Evolutionary conservation across 2,329 filamentous ascomycete genomes (phyloP).

Genomic region (Monosporascus sp.): DNA sequence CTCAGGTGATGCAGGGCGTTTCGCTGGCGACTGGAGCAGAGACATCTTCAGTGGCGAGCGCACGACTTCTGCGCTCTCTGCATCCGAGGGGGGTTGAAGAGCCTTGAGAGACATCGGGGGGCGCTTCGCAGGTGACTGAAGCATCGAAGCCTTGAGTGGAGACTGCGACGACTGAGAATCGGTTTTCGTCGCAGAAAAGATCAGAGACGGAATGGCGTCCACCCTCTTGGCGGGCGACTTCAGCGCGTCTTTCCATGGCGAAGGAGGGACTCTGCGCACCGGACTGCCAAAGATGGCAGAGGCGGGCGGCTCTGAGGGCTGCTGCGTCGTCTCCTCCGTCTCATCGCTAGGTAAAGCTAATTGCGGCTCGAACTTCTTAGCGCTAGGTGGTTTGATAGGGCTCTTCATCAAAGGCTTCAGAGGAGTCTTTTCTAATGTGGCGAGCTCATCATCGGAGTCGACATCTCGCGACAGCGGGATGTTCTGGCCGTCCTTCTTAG

Average conservation of each 20-base stretch:
- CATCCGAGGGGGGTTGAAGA: slow-evolving; percentile 15
- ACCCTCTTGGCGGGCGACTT: slow-evolving; percentile 50
- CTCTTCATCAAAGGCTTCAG: slow-evolving; percentile 49
- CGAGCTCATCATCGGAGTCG: slow-evolving; percentile 56
- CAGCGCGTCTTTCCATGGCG: slow-evolving; percentile 49
- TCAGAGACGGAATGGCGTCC: slow-evolving; percentile 34
- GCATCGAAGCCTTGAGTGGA: slow-evolving; percentile 40
- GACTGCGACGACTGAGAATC: slow-evolving; percentile 31
- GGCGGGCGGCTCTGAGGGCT: slow-evolving; percentile 29
- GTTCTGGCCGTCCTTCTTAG: slow-evolving; percentile 60
- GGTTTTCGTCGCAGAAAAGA: slow-evolving; percentile 20
- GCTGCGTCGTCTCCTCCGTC: slow-evolving; percentile 21
- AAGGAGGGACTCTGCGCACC: slow-evolving; percentile 46
- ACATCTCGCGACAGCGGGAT: slow-evolving; percentile 35
- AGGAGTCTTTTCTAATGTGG: slow-evolving; percentile 43
- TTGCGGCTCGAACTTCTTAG: slow-evolving; percentile 31
- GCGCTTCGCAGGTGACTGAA: slow-evolving; percentile 49
- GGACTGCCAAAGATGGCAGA: slow-evolving; percentile 45
- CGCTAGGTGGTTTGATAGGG: slow-evolving; percentile 41
- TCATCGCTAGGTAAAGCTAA: slow-evolving; percentile 11
- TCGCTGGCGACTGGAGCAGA: slow-evolving; percentile 24
- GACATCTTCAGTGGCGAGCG: slow-evolving; percentile 31
- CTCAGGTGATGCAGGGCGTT: slow-evolving; percentile 22
- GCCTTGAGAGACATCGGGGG: slow-evolving; percentile 21
- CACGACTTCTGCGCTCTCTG: slow-evolving; percentile 23